Evolutionary conservation across 176 grass and related monocot genomes (phyloP), one percentile per base, ranked within the genome.

Genomic region (Aechmea fasciata): DNA sequence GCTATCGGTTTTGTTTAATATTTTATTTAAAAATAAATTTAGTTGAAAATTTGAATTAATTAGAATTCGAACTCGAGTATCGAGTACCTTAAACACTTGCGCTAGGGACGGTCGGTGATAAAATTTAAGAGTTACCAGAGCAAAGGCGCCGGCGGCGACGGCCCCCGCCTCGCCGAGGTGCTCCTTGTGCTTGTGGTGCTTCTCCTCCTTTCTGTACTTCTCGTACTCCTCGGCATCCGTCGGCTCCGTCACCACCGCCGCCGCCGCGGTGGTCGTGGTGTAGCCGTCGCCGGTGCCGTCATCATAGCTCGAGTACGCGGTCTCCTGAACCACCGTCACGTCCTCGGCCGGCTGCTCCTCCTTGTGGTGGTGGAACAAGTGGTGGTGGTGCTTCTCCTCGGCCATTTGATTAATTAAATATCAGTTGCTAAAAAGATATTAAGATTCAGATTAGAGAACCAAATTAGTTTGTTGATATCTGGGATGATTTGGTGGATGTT

Each of bases 131-230:
- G 26, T 10, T 96, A 96, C 92, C 50, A 96, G 77, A 11, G 85
- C 88, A 29, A 96, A 96, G 66, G 71, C 88, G 11, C 85, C 92
- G 47, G 88, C 88, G 51, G 75, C 72, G 23, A 41, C 1, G 2
- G 88, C 72, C 29, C 88, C 88, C 69, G 75, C 68, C 82, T 91
- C 87, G 24, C 91, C 88, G 71, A 85, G 74, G 79, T 88, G 91
- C 82, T 91, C 77, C 85, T 86, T 96, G 69, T 91, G 74, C 85
- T 96, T 96, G 72, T 96, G 75, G 3, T 91, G 72, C 85, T 96
- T 96, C 82, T 96, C 91, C 72, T 91, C 85, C 77, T 85, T 85
- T 69, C 59, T 54, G 79, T 83, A 71, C 33, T 29, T 72, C 17
- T 81, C 87, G 64, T 88, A 91, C 61, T 85, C 82, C 14, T 54